Conservation (phyloP, 495 filamentous ascomycete genomes). For the Hypoxylon crocopeplum region DNA sequence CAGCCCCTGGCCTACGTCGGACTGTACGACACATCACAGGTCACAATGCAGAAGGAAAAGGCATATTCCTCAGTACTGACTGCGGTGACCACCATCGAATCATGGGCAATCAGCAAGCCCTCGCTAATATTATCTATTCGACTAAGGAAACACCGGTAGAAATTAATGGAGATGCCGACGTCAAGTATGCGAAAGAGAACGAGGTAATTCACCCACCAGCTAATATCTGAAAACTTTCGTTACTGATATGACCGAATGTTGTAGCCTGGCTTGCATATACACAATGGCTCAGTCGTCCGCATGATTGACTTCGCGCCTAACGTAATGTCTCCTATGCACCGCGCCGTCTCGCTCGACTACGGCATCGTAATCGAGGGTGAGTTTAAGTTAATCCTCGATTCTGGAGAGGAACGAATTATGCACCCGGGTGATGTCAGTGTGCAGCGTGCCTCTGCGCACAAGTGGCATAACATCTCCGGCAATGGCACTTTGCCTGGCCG, state of each 20-base stretch:
- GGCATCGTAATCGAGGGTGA: constrained; percentile 66
- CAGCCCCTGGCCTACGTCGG: constrained; percentile 21
- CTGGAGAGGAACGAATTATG: constrained; percentile 55
- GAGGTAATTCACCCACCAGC: constrained; percentile 13
- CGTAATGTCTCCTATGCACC: constrained; percentile 57
- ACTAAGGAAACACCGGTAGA: constrained; percentile 57
- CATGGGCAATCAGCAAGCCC: constrained; percentile 29
- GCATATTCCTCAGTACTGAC: constrained; percentile 38
- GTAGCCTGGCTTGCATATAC: not conserved
- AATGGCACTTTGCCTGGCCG: constrained; percentile 7
- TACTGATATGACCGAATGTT: not conserved
- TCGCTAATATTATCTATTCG: constrained; percentile 53
- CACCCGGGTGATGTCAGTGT: constrained; percentile 41
- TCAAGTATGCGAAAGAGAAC: constrained; percentile 38
- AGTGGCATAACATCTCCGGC: constrained; percentile 1
- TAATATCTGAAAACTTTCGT: too few relatives aligned
- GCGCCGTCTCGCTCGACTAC: constrained; percentile 65
- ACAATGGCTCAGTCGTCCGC: constrained; percentile 59
- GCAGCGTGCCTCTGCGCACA: not conserved
- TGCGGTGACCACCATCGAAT: constrained; percentile 19
- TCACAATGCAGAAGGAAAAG: constrained; percentile 47
- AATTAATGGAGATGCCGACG: constrained; percentile 47
- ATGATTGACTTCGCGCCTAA: constrained; percentile 64
- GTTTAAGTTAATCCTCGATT: constrained; percentile 58
- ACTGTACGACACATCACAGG: constrained; percentile 45